Conservation (phyloP, 768 basidiomycete genomes). For the Podaxis sp. region DNA sequence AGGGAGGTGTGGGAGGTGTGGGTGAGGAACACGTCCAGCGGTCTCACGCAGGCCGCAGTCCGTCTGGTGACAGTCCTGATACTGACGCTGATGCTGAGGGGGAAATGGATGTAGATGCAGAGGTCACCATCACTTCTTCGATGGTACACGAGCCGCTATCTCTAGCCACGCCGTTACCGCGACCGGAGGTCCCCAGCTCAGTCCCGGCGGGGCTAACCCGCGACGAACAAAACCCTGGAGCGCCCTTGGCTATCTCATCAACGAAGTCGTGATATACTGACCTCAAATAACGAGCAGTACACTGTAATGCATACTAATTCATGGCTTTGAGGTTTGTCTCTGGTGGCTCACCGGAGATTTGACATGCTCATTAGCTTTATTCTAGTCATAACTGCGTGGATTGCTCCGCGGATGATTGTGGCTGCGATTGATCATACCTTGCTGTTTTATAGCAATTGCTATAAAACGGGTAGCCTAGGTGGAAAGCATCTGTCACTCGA, state of each 20-base stretch:
- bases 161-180: not conserved
- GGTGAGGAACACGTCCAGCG: conserved; percentile 7
- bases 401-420: not conserved
- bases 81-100: conserved; percentile 29
- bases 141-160: not conserved
- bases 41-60: not conserved
- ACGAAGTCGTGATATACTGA: not conserved
- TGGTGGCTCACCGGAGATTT: not conserved
- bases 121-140: conserved; percentile 1
- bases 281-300: not conserved
- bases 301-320: not conserved
- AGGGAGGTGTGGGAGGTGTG: conserved; percentile 7
- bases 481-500: not conserved
- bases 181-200: not conserved
- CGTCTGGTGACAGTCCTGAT: conserved; percentile 16
- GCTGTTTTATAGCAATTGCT: not conserved
- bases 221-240: not conserved
- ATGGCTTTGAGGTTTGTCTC: not conserved
- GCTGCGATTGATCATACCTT: not conserved
- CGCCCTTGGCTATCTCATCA: not conserved
- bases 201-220: not conserved
- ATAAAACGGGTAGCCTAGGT: not conserved
- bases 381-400: not conserved
- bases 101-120: conserved; percentile 27
- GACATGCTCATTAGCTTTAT: not conserved